Evolutionary conservation across 2,329 filamentous ascomycete genomes (phyloP), one percentile per base, ranked within the genome.

Genomic region (Colletotrichum paranaense): DNA sequence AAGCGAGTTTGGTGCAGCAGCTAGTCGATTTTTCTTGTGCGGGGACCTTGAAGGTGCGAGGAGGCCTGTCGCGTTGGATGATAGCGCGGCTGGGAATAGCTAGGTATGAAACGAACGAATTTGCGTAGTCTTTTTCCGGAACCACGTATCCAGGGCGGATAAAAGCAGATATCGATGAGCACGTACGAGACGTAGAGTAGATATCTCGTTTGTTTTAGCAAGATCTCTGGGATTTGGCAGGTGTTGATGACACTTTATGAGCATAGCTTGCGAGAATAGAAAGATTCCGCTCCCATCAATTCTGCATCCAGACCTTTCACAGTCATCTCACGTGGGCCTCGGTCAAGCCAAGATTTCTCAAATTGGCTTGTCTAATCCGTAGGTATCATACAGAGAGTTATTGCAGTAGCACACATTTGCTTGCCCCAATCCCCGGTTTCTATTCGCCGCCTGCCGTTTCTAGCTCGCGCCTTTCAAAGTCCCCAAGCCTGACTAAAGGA

Each of bases 341-440:
- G 19, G 35, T 52, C 56, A 62, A 73, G 68, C 68, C 72, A 74
- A 72, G 52, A 32, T 72, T 67, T 24, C 62, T 73, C 71, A 71
- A 52, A 26, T 67, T 76, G 76, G 75, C 78, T 75, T 64, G 66
- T 81, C 79, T 81, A 55, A 80, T 78, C 75, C 72, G 73, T 76
- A 77, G 74, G 69, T 78, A 79, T 78, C 78, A 79, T 80, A 80
- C 79, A 81, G 76, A 76, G 76, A 76, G 76, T 75, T 66, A n/a
- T 56, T 62, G 71, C 62, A 75, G 73, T 77, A 65, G 73, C 78
- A 78, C 76, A 77, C 64, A 55, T 72, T 73, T 71, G 67, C 71
- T 67, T 68, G 67, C 14, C 32, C 69, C 62, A 38, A 42, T 28
- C 30, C 62, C 24, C 49, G 12, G n/a, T 24, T 62, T 74, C 64